These are phyloP conservation scores for Panicum hallii DNA, from an alignment of 202 grass and related monocot genomes.

Conservation along the genomic window DNA sequence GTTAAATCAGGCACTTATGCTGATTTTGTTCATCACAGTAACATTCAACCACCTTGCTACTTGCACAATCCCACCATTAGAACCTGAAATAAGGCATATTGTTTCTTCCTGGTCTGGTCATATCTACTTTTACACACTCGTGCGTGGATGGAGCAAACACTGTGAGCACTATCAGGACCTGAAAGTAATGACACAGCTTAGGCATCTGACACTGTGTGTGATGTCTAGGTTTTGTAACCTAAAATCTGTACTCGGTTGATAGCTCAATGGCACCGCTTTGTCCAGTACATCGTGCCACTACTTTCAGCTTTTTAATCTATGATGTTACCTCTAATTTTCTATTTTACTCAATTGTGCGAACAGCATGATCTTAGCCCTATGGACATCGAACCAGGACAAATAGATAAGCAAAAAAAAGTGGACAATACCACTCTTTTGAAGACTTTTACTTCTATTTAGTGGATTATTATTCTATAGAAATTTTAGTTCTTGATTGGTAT, in stretches of 20 bases:
- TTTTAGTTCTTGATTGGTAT: not conserved
- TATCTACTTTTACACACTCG: not conserved
- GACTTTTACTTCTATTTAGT: slow-evolving; percentile 11
- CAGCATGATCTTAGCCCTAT: not conserved
- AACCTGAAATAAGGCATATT: not conserved
- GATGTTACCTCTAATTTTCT: not conserved
- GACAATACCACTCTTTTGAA: not conserved
- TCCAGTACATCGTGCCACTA: not conserved
- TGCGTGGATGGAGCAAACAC: not conserved
- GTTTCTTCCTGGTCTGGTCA: not conserved
- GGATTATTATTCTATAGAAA: not conserved
- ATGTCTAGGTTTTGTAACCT: slow-evolving; percentile 11
- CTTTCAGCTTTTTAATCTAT: slow-evolving; percentile 22
- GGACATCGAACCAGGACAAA: not conserved
- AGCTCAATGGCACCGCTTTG: not conserved
- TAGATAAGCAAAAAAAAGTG: not conserved
- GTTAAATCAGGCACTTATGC: not conserved
- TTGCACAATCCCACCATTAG: not conserved
- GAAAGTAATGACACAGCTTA: not conserved
- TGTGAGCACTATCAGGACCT: not conserved
- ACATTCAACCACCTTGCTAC: not conserved
- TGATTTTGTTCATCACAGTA: slow-evolving; percentile 11
- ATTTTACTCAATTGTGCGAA: not conserved
- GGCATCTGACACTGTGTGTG: not conserved
- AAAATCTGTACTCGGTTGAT: not conserved